Percentiles rank a stretch among this genome's conserved stretches.
Evolutionary conservation across 768 basidiomycete species (phyloP).

Genomic region (Russula abietina): DNA sequence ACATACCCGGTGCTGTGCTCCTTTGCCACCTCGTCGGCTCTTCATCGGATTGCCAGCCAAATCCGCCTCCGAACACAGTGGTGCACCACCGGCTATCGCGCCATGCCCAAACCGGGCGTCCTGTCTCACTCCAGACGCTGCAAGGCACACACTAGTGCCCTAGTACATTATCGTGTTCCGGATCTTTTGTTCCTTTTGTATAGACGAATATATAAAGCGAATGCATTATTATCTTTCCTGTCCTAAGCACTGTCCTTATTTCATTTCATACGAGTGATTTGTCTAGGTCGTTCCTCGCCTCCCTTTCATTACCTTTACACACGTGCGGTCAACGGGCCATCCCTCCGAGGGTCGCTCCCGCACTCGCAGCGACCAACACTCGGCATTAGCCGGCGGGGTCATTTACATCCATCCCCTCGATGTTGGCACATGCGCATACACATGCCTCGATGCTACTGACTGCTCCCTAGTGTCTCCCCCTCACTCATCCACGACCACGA

Average conservation of each 20-base stretch:
- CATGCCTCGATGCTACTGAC: background rate
- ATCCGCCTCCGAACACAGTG: background rate
- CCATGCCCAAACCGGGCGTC: background rate
- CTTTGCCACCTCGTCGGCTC: conserved; percentile 1
- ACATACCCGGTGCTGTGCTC: too few species aligned
- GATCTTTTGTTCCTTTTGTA: conserved; percentile 22
- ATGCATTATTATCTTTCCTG: background rate
- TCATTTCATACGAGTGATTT: background rate
- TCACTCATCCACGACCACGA: background rate
- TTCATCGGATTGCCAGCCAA: conserved; percentile 16
- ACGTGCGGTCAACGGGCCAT: background rate
- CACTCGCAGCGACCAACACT: background rate
- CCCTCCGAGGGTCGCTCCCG: background rate
- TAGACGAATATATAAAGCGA: background rate
- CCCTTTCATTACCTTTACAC: background rate
- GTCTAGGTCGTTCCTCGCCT: background rate
- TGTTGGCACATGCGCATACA: background rate
- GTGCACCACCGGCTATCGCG: conserved; percentile 7
- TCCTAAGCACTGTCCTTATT: background rate
- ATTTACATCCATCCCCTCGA: background rate
- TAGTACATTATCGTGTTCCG: conserved; percentile 5
- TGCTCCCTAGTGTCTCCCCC: background rate
- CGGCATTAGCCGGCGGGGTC: background rate
- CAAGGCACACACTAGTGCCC: background rate
- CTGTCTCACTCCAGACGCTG: background rate